Conservation (phyloP, 306 rosid genomes). For the Herpetospermum pedunculosum region DNA sequence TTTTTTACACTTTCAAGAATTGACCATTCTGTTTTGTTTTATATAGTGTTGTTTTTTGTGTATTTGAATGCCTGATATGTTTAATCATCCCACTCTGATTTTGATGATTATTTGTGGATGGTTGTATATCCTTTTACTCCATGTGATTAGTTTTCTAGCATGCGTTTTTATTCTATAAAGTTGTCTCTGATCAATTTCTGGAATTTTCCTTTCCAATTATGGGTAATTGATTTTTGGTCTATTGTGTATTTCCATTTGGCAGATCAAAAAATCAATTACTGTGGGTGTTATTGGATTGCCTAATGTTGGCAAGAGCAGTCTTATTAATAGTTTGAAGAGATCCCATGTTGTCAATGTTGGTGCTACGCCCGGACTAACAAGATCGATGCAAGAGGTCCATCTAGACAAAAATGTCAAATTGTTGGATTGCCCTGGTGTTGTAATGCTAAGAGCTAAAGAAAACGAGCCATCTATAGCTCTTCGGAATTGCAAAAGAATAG, state of each 20-base stretch:
- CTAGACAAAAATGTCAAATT: constrained; percentile 77
- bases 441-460: constrained; percentile 57
- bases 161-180: not conserved
- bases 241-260: constrained; percentile 17
- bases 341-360: constrained; percentile 69
- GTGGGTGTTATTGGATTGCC: constrained; percentile 93
- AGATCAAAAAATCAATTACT: constrained; percentile 89
- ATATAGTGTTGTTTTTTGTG: not conserved
- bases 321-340: constrained; percentile 78
- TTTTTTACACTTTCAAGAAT: not conserved
- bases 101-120: not conserved
- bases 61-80: not conserved
- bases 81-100: not conserved
- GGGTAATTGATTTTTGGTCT: constrained; percentile 4
- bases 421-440: constrained; percentile 96
- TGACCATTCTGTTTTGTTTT: not conserved
- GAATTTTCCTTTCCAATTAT: not conserved
- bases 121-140: not conserved
- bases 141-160: not conserved
- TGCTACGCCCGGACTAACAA: constrained; percentile 81
- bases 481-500: constrained; percentile 86
- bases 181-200: not conserved
- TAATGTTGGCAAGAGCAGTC: constrained; percentile 97
- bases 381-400: constrained; percentile 88
- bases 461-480: constrained; percentile 57